Evolutionary conservation across 1,284 basidiomycete genomes (phyloP), one percentile per base, ranked within the genome.

Genomic region (Calocybe gambosa): DNA sequence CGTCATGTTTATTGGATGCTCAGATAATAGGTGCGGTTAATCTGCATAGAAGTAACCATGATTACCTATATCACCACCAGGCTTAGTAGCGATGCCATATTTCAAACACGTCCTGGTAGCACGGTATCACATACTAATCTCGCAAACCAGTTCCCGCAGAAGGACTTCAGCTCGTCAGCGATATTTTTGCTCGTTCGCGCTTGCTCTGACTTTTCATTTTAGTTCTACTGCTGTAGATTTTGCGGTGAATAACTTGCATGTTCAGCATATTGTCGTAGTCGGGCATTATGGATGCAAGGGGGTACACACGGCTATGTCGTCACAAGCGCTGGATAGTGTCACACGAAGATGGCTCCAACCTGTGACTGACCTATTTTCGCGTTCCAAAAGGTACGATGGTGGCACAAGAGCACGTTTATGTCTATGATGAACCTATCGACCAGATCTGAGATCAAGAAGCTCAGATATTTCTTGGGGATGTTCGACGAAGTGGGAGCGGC

Each of bases 241-340:
- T 50, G 49, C 48, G 9, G 63, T 67, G 12, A 57, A 62, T 36
- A 54, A 54, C n/a, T 51, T 61, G 5, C 56, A 58, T 20, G 58
- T 68, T 3, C 55, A 64, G 26, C 65, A 68, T 49, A 61, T 68
- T 31, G 58, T 67, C 38, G 56, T 68, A 19, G 50, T 65, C 10
- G 66, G 65, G 6, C 66, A 68, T 45, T 66, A 67, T 47, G 65
- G 63, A 6, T 68, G 64, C 49, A 60, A 59, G 33, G 58, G 60
- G 41, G 60, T 65, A 1, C 57, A 62, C 23, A 50, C 49, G 15
- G 63, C 63, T 5, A 65, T 65, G 45, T 36, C 42, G 48, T 53
- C 8, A 46, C 52, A 34, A 46, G 58, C 16, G 42, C 39, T 49
- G 26, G 54, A 53, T 21, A 51, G 51, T 19, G 39, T 54, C 16